Percentiles rank a stretch among this genome's conserved stretches.
These are phyloP conservation scores for Sugiyamaella americana DNA, from an alignment of 805 yeast species.

Conservation along the genomic window DNA sequence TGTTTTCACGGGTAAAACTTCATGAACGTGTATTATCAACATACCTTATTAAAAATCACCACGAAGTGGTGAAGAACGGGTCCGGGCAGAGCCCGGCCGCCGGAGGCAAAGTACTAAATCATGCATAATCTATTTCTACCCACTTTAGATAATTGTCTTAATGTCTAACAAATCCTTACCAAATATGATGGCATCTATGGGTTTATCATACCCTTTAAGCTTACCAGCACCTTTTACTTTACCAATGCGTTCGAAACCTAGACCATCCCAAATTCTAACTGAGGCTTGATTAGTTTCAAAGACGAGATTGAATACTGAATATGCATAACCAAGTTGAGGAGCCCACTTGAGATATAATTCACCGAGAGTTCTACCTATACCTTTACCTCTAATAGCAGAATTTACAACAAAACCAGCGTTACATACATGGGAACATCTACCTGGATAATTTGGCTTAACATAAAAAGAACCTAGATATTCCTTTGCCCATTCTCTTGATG, in stretches of 20 bases:
- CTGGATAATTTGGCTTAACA: constrained; percentile 78
- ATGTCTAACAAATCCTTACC: constrained; percentile 39
- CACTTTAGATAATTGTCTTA: neutral
- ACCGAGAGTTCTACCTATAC: constrained; percentile 69
- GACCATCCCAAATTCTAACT: constrained; percentile 67
- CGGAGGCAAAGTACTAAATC: too few relatives aligned
- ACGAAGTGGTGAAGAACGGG: too few relatives aligned
- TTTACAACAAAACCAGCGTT: constrained; percentile 83
- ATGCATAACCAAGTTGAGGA: constrained; percentile 68
- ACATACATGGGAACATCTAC: constrained; percentile 80
- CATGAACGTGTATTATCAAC: too few relatives aligned
- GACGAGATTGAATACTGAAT: constrained; percentile 83
- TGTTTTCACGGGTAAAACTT: too few relatives aligned
- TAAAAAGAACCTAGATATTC: constrained; percentile 66
- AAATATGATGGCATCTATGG: constrained; percentile 71
- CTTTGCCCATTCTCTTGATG: constrained; percentile 37
- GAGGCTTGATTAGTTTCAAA: constrained; percentile 77
- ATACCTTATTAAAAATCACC: too few relatives aligned
- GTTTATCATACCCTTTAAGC: constrained; percentile 54
- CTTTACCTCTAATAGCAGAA: constrained; percentile 51
- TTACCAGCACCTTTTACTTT: constrained; percentile 65
- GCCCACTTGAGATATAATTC: constrained; percentile 63
- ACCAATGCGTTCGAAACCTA: constrained; percentile 80
- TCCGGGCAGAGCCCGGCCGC: too few relatives aligned
- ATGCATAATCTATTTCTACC: neutral